Percentiles rank a stretch among this genome's conserved stretches.
Conservation (phyloP, 1,284 basidiomycete species). For the Chalciporus sp. region DNA sequence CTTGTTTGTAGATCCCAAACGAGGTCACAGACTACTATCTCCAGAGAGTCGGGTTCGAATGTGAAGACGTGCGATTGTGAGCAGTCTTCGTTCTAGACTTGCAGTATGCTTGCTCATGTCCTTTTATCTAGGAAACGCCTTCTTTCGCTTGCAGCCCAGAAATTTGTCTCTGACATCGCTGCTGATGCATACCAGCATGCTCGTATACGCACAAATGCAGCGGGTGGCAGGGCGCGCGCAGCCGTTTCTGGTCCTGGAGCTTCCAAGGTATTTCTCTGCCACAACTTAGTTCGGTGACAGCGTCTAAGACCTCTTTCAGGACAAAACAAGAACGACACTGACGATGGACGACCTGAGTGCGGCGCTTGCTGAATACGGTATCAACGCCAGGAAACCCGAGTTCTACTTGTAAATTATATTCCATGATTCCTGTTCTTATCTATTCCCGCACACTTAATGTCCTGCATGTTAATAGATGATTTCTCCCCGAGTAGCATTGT, state of each 20-base stretch:
- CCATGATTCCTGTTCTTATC: not conserved
- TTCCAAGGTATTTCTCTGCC: conserved; percentile 53
- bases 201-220: conserved; percentile 84
- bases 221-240: conserved; percentile 66
- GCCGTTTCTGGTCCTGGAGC: conserved; percentile 56
- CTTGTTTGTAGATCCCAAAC: conserved; percentile 86
- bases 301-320: conserved; percentile 45
- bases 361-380: conserved; percentile 93
- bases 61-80: conserved; percentile 89
- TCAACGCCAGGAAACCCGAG: conserved; percentile 91
- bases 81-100: conserved; percentile 24
- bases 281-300: not conserved
- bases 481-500: not conserved
- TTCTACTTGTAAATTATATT: conserved; percentile 66
- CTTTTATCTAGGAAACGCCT: conserved; percentile 76
- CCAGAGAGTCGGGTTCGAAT: conserved; percentile 95
- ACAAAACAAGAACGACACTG: conserved; percentile 93
- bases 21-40: conserved; percentile 99
- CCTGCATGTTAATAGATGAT: not conserved
- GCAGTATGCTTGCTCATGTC: conserved; percentile 1
- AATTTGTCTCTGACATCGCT: conserved; percentile 97
- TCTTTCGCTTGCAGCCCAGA: conserved; percentile 94
- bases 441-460: not conserved
- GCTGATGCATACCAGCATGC: conserved; percentile 98
- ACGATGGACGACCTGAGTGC: conserved; percentile 97